Percentiles rank a stretch among this genome's conserved stretches.
phyloP scores from a whole-genome alignment of 2,329 filamentous ascomycete species.

The Ambrosiella cleistominuta region DNA sequence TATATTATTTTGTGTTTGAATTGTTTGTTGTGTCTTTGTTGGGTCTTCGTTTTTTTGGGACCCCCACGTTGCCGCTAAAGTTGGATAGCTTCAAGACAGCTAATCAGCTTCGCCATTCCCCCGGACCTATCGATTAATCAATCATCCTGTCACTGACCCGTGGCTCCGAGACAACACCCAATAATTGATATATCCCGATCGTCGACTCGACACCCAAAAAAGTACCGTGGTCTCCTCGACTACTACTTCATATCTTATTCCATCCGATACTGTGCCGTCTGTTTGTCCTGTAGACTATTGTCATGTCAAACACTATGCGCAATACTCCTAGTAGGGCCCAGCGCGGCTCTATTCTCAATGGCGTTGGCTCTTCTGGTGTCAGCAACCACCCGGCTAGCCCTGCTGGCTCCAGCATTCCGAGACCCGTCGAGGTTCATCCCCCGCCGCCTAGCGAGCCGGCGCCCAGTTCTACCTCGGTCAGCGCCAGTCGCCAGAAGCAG shows the following conservation, averaged over 20 bases:
- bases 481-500: conserved; percentile 89
- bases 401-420: conserved; percentile 48
- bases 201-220: background rate
- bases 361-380: background rate
- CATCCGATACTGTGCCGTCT: background rate
- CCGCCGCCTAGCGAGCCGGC: conserved; percentile 39
- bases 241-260: background rate
- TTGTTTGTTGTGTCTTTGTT: background rate
- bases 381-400: conserved; percentile 41
- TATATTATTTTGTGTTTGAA: background rate
- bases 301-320: conserved; percentile 45
- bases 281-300: background rate
- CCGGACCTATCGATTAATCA: background rate
- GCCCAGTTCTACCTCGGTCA: conserved; percentile 48
- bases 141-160: background rate
- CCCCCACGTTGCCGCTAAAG: background rate
- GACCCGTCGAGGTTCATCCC: conserved; percentile 48
- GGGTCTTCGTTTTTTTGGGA: background rate
- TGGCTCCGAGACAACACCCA: too few relatives aligned
- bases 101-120: background rate
- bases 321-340: conserved; percentile 49
- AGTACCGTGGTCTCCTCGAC: background rate
- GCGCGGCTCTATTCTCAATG: conserved; percentile 33
- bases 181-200: too few relatives aligned
- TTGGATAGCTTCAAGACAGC: background rate